These are phyloP conservation scores for Cystofilobasidium capitatum DNA, from an alignment of 768 basidiomycete genomes.

Conservation along the genomic window DNA sequence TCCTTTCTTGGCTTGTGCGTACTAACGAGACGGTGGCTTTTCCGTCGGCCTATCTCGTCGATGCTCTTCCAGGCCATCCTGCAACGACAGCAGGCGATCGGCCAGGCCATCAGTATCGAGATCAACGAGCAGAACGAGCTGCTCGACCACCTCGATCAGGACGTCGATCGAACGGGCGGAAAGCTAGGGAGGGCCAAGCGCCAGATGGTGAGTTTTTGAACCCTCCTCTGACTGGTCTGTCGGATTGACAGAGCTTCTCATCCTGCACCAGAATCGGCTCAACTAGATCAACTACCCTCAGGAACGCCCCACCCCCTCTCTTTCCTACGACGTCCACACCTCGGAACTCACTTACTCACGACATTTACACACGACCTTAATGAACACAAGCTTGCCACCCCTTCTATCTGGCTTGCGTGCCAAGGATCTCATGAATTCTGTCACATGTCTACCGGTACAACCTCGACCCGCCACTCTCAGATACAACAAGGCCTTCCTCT, in stretches of 20 bases:
- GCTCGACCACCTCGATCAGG: slow-evolving; percentile 64
- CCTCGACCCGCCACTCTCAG: no score
- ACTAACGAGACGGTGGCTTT: neutral
- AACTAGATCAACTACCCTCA: no score
- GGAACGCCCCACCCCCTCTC: no score
- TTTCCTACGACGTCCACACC: no score
- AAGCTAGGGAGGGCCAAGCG: slow-evolving; percentile 73
- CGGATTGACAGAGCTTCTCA: neutral
- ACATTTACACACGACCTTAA: no score
- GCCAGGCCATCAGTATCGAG: slow-evolving; percentile 74
- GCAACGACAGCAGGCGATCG: slow-evolving; percentile 72
- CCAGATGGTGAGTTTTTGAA: slow-evolving; percentile 45
- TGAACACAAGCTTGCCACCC: no score
- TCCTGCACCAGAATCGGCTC: slow-evolving; percentile 8
- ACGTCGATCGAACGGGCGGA: slow-evolving; percentile 65
- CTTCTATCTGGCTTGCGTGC: no score
- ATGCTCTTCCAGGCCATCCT: slow-evolving; percentile 48
- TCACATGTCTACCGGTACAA: no score
- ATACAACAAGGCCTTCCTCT: no score
- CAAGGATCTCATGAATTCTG: no score
- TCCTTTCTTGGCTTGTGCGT: neutral
- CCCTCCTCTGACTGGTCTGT: neutral
- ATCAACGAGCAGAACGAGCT: slow-evolving; percentile 74
- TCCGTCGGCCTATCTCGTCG: neutral
- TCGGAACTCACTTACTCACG: no score